Percentiles rank a stretch among this genome's conserved stretches.
These are phyloP conservation scores for Tuber brumale DNA, from an alignment of 495 filamentous ascomycete genomes.

Conservation along the genomic window DNA sequence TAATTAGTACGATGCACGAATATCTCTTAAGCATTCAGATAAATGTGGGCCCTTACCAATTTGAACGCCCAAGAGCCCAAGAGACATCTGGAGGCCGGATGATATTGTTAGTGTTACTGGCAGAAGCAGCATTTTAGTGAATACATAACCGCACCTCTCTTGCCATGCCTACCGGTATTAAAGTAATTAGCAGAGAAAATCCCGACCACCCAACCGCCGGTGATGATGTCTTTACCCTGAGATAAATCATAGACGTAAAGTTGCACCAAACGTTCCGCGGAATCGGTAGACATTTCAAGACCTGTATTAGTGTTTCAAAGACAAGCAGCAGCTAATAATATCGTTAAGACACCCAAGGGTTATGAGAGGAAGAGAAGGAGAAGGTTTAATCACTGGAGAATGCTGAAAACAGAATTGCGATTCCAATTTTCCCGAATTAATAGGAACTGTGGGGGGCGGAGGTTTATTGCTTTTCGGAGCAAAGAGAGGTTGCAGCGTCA, in stretches of 20 bases:
- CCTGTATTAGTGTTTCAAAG: not conserved
- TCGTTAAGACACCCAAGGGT: not conserved
- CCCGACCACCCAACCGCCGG: not conserved
- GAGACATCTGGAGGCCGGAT: slow-evolving; percentile 48
- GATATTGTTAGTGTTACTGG: slow-evolving; percentile 48
- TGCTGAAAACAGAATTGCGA: not conserved
- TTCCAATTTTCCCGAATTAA: not conserved
- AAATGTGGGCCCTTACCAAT: slow-evolving; percentile 14
- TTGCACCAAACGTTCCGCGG: slow-evolving; percentile 50
- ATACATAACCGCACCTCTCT: slow-evolving; percentile 41
- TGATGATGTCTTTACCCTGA: slow-evolving; percentile 46
- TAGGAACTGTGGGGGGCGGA: not conserved
- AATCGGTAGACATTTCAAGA: slow-evolving; percentile 20
- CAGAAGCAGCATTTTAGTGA: not conserved
- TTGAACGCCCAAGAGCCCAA: slow-evolving; percentile 41
- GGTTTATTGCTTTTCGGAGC: not conserved
- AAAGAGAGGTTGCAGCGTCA: not conserved
- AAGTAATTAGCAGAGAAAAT: not conserved
- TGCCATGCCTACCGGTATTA: slow-evolving; percentile 42
- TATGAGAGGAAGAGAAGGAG: not conserved
- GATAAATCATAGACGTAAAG: slow-evolving; percentile 95
- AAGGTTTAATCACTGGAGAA: not conserved
- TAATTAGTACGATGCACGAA: not conserved
- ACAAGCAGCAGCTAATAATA: not conserved
- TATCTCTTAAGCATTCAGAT: not conserved